Conservation (phyloP, 2,329 filamentous ascomycete species). For the Penicillium sp. region DNA sequence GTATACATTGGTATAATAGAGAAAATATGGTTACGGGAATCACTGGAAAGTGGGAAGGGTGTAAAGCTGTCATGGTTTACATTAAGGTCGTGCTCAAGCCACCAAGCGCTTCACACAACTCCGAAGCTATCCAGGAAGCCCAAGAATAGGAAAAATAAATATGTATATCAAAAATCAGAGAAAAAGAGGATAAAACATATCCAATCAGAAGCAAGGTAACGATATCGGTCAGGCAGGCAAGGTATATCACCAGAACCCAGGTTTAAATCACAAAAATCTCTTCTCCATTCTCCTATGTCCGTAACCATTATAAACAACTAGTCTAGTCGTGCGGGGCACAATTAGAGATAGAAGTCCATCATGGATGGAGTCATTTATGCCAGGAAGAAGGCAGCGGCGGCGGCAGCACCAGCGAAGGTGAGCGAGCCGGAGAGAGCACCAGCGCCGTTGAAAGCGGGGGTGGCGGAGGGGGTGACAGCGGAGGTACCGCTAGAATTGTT, state of each 20-base stretch:
- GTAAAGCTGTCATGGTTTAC: slow-evolving; percentile 36
- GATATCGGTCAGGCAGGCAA: slow-evolving; percentile 22
- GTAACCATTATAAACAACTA: slow-evolving; percentile 8
- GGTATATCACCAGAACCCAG: slow-evolving; percentile 25
- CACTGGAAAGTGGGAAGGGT: slow-evolving; percentile 24
- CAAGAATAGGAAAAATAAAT: slow-evolving; percentile 29
- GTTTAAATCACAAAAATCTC: slow-evolving; percentile 27
- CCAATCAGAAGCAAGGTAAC: slow-evolving; percentile 30
- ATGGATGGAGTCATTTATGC: slow-evolving; percentile 33
- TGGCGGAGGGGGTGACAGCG: slow-evolving; percentile 18
- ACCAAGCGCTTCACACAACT: slow-evolving; percentile 34
- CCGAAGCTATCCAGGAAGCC: slow-evolving; percentile 34
- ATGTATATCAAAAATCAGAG: slow-evolving; percentile 28
- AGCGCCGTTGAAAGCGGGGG: slow-evolving; percentile 32
- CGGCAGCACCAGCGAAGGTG: slow-evolving; percentile 34
- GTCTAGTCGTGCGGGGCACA: slow-evolving; percentile 1
- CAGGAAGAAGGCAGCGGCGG: slow-evolving; percentile 36
- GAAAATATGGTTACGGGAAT: slow-evolving; percentile 16
- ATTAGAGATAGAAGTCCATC: slow-evolving; percentile 14
- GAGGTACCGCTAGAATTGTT: not conserved
- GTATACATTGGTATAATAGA: not conserved
- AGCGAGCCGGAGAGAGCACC: slow-evolving; percentile 34
- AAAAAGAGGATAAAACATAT: slow-evolving; percentile 22
- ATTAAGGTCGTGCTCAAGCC: slow-evolving; percentile 34
- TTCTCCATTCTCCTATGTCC: slow-evolving; percentile 11